Percentiles rank a stretch among this genome's conserved stretches.
Evolutionary conservation across 805 yeast genomes (phyloP).

Genomic region (Wickerhamiella bombiphila): DNA sequence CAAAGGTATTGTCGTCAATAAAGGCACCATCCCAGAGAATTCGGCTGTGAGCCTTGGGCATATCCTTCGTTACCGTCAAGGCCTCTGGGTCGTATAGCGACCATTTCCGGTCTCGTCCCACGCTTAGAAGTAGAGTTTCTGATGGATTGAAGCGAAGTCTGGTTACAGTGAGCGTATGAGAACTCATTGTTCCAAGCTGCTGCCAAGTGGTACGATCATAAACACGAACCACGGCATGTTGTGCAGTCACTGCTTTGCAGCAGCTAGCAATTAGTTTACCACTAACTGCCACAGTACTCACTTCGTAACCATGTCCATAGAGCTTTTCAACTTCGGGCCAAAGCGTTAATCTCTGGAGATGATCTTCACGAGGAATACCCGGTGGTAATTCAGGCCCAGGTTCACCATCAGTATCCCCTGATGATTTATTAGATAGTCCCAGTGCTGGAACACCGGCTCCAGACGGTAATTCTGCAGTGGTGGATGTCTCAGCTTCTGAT

Average conservation of each 20-base stretch:
- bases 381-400: slow-evolving; percentile 21
- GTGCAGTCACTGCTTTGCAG: slow-evolving; percentile 72
- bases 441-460: slow-evolving; percentile 85
- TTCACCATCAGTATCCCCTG: slow-evolving; percentile 35
- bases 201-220: slow-evolving; percentile 47
- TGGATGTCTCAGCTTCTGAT: neutral
- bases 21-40: slow-evolving; percentile 94
- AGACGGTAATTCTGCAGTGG: slow-evolving; percentile 40
- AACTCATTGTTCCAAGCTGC: slow-evolving; percentile 37
- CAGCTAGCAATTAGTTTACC: slow-evolving; percentile 70
- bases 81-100: slow-evolving; percentile 48
- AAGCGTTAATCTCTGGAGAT: slow-evolving; percentile 75
- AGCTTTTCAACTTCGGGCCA: slow-evolving; percentile 93
- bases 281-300: slow-evolving; percentile 60
- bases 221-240: slow-evolving; percentile 74
- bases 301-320: slow-evolving; percentile 96
- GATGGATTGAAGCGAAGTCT: slow-evolving; percentile 62
- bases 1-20: slow-evolving; percentile 38
- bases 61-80: slow-evolving; percentile 18
- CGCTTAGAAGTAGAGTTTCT: slow-evolving; percentile 51
- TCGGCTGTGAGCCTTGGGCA: slow-evolving; percentile 72
- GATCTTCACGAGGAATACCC: slow-evolving; percentile 76
- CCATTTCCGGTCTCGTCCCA: slow-evolving; percentile 79
- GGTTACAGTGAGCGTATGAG: slow-evolving; percentile 74
- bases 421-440: slow-evolving; percentile 70